Conservation (phyloP, 2,329 filamentous ascomycete genomes). For the Phaeosphaeriaceae sp. region DNA sequence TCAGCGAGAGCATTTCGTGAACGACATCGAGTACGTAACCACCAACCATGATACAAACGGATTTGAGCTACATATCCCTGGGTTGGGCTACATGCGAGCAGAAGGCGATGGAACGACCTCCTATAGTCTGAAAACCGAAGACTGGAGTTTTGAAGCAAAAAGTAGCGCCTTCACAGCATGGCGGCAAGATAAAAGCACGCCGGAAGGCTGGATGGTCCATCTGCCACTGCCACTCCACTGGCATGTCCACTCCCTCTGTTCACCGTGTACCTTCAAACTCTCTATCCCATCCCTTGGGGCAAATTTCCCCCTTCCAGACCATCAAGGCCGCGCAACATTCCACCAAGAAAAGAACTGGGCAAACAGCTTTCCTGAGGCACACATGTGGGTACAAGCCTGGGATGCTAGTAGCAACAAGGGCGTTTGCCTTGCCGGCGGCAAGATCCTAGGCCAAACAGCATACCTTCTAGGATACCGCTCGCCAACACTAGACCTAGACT, state of each 20-base stretch:
- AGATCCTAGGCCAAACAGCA: conserved; percentile 47
- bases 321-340: conserved; percentile 47
- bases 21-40: conserved; percentile 45
- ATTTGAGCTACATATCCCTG: conserved; percentile 51
- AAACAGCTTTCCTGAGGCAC: conserved; percentile 52
- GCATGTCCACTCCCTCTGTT: conserved; percentile 57
- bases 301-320: conserved; percentile 24
- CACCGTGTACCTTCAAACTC: conserved; percentile 49
- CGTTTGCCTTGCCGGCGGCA: conserved; percentile 43
- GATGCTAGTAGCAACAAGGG: conserved; percentile 22
- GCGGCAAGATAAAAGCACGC: conserved; percentile 46
- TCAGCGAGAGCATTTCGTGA: conserved; percentile 54
- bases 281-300: conserved; percentile 40
- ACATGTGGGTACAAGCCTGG: conserved; percentile 46
- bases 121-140: conserved; percentile 39
- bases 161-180: conserved; percentile 50
- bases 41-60: conserved; percentile 36
- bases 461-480: conserved; percentile 56
- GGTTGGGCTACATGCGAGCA: conserved; percentile 49
- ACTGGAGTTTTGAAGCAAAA: conserved; percentile 51
- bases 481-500: conserved; percentile 46
- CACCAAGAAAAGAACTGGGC: conserved; percentile 62
- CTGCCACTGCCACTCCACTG: conserved; percentile 59
- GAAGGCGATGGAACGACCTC: conserved; percentile 45
- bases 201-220: conserved; percentile 54